phyloP scores from a whole-genome alignment of 2,329 filamentous ascomycete species.

The Aspergillus brunneoviolaceus region DNA sequence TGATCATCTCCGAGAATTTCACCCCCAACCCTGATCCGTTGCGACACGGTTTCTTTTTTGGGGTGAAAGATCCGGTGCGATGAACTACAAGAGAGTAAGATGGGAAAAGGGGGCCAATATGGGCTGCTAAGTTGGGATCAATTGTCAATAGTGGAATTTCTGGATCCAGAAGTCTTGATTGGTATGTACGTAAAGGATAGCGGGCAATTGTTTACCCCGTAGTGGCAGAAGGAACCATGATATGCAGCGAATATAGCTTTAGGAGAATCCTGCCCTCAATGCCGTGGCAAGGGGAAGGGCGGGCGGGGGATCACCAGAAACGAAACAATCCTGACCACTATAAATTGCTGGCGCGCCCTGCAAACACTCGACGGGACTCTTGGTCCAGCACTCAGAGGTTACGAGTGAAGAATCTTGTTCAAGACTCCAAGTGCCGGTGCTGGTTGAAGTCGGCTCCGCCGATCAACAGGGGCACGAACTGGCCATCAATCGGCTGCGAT shows the following conservation, averaged over 20 bases:
- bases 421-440: background rate
- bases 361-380: background rate
- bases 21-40: background rate
- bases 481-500: background rate
- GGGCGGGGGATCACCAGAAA: background rate
- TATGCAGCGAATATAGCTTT: background rate
- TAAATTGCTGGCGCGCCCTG: background rate
- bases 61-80: background rate
- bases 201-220: background rate
- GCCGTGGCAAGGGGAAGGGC: background rate
- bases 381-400: background rate
- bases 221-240: background rate
- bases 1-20: constrained; percentile 8
- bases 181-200: background rate
- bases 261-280: background rate
- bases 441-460: constrained; percentile 16
- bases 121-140: background rate
- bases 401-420: background rate
- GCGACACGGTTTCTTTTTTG: constrained; percentile 9
- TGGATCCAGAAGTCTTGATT: background rate
- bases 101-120: constrained; percentile 1
- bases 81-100: background rate
- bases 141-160: no score
- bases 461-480: constrained; percentile 22
- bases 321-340: background rate